A percentile compares a stretch with the other conserved stretches of the same genome.
These are phyloP conservation scores for Conidiobolus incongruus DNA, from an alignment of 371 early-diverging fungal species.

Conservation along the genomic window DNA sequence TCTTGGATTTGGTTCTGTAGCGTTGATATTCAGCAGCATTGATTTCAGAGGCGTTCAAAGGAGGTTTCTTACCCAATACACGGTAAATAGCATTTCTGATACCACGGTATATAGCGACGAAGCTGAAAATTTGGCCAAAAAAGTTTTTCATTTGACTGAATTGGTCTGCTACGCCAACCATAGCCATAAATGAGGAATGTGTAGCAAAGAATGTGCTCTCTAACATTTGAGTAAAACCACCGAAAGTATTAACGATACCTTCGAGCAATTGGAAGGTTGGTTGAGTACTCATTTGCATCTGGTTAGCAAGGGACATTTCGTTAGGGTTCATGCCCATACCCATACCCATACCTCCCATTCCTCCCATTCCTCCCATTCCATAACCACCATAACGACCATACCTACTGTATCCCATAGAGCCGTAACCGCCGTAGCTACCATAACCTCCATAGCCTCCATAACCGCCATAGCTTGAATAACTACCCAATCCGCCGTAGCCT, in stretches of 20 bases:
- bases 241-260: constrained; percentile 80
- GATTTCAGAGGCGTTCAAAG: constrained; percentile 38
- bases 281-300: constrained; percentile 65
- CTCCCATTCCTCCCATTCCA: constrained; percentile 19
- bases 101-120: constrained; percentile 43
- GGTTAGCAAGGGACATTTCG: constrained; percentile 32
- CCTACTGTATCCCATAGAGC: constrained; percentile 7
- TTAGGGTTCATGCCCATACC: no score
- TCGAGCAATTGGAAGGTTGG: constrained; percentile 78
- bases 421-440: constrained; percentile 16
- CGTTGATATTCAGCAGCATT: constrained; percentile 40
- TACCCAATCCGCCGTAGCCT: no score
- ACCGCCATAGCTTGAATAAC: constrained; percentile 9
- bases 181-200: constrained; percentile 90
- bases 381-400: constrained; percentile 18
- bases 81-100: constrained; percentile 30
- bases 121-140: constrained; percentile 53
- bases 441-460: constrained; percentile 17
- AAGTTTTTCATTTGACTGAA: constrained; percentile 64
- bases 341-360: constrained; percentile 23
- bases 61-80: constrained; percentile 31
- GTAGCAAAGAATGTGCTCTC: constrained; percentile 93
- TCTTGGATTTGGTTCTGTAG: constrained; percentile 25
- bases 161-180: constrained; percentile 91
- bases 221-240: constrained; percentile 90